A percentile compares a stretch with the other conserved stretches of the same genome.
Evolutionary conservation across 2,329 filamentous ascomycete species (phyloP).

Genomic region (Trichoderma sp.): DNA sequence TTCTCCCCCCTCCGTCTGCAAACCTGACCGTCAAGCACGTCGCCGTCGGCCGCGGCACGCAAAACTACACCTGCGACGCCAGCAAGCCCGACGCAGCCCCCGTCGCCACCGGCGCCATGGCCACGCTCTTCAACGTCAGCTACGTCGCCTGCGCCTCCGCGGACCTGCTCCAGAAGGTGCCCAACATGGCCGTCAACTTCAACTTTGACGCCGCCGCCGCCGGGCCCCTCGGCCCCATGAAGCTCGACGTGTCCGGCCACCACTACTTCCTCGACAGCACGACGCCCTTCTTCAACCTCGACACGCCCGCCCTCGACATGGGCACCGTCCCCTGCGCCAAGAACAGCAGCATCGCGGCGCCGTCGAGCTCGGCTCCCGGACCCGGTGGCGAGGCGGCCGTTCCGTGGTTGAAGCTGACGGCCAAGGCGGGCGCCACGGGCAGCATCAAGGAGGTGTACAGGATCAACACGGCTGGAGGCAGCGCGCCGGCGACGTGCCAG

Average conservation of each 20-base stretch:
- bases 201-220: conserved; percentile 46
- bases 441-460: conserved; percentile 77
- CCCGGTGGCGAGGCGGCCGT: conserved; percentile 69
- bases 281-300: conserved; percentile 79
- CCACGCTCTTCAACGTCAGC: conserved; percentile 83
- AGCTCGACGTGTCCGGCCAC: conserved; percentile 68
- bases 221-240: conserved; percentile 55
- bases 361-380: conserved; percentile 61
- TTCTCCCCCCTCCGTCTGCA: conserved; percentile 58
- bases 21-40: conserved; percentile 74
- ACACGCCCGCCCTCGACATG: conserved; percentile 56
- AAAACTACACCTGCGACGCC: conserved; percentile 87
- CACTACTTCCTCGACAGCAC: conserved; percentile 77
- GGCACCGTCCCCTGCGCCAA: conserved; percentile 67
- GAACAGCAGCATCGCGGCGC: conserved; percentile 62
- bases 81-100: conserved; percentile 63
- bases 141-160: conserved; percentile 74
- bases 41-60: conserved; percentile 81
- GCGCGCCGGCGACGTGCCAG: conserved; percentile 71
- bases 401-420: conserved; percentile 74
- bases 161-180: conserved; percentile 64
- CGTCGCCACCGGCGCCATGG: conserved; percentile 70
- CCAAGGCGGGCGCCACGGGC: conserved; percentile 56
- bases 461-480: conserved; percentile 80
- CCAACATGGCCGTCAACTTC: conserved; percentile 69